Conservation (phyloP, 768 basidiomycete species). For the Hemileccinum rubropunctum region DNA sequence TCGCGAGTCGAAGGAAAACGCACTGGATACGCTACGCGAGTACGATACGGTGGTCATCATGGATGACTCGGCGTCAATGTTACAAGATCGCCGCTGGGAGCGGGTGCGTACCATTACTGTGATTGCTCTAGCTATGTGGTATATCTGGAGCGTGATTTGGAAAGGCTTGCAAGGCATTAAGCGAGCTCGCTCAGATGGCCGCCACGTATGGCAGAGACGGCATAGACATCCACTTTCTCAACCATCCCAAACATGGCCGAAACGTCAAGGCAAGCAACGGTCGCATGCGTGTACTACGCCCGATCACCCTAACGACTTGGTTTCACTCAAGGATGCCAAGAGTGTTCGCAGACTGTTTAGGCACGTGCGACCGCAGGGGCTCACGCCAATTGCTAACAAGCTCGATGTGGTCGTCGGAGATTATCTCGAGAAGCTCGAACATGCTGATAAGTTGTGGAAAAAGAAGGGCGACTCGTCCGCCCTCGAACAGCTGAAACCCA, state of each 20-base stretch:
- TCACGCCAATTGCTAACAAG: slow-evolving; percentile 44
- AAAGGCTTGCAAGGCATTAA: slow-evolving; percentile 28
- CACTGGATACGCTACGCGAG: slow-evolving; percentile 35
- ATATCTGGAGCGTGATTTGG: not conserved
- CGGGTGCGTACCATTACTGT: slow-evolving; percentile 36
- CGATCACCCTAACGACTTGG: not conserved
- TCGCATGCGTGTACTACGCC: not conserved
- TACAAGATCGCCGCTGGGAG: slow-evolving; percentile 40
- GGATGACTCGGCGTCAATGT: slow-evolving; percentile 63
- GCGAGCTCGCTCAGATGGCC: slow-evolving; percentile 47
- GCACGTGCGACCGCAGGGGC: slow-evolving; percentile 40
- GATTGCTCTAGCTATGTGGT: too few relatives aligned
- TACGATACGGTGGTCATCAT: slow-evolving; percentile 60
- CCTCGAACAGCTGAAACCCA: slow-evolving; percentile 44
- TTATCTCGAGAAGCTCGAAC: slow-evolving; percentile 36
- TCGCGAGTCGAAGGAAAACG: slow-evolving; percentile 27
- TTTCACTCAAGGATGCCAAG: slow-evolving; percentile 32
- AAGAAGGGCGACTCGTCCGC: slow-evolving; percentile 20
- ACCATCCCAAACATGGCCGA: slow-evolving; percentile 32
- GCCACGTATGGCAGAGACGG: slow-evolving; percentile 54
- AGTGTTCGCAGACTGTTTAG: slow-evolving; percentile 43
- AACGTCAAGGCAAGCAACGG: slow-evolving; percentile 38
- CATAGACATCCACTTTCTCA: slow-evolving; percentile 63
- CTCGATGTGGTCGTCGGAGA: slow-evolving; percentile 39
- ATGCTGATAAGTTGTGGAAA: slow-evolving; percentile 24